Evolutionary conservation across 2,329 filamentous ascomycete species (phyloP), one percentile per base, ranked within the genome.

Genomic region (Ceratocystiopsis brevicomis): DNA sequence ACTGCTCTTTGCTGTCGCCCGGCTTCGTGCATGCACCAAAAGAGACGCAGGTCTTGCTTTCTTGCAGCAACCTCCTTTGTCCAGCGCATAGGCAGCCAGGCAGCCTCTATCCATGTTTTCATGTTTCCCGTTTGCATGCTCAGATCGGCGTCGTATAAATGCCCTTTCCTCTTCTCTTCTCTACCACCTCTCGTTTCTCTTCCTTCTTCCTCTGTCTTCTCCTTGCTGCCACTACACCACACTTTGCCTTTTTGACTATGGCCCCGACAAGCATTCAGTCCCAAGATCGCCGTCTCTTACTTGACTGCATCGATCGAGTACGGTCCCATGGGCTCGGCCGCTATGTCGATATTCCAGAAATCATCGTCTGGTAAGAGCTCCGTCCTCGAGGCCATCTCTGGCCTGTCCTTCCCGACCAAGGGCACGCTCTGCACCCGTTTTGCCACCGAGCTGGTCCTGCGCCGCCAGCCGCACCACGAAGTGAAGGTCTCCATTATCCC

Each of bases 311-410:
- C n/a, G 60, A 63, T 45, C 53, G 49, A 16, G 54, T 66, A 0
- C 55, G 61, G 10, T 56, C 57, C 3, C 53, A 61, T 30, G 58
- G 59, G 0, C 50, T 63, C 32, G 57, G 57, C 39, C 51, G 57
- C 6, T 56, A 58, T 45, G 55, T 68, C 15, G 58, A 59, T 14
- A 54, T 67, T 0, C 65, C 65, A 0, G 58, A 67, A 48, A 64
- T 68, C 44, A 67, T 78, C 25, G 72, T 78, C 13, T 72, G 76
- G 75, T 4, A 81, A 81, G 53, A 76, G 70, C 44, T 78, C 73
- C 0, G 71, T 78, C 0, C 64, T 81, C 0, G 73, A 80, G 50
- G 75, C 73, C 1, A 71, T 81, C 36, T 76, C 75, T 0, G 66
- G 71, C 4, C 63, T 80, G 2, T 62, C 65, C 0, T 80, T 81